Base-by-base conservation (phyloP, 2,329 filamentous ascomycete genomes). In the Neospermospora avenae region DNA sequence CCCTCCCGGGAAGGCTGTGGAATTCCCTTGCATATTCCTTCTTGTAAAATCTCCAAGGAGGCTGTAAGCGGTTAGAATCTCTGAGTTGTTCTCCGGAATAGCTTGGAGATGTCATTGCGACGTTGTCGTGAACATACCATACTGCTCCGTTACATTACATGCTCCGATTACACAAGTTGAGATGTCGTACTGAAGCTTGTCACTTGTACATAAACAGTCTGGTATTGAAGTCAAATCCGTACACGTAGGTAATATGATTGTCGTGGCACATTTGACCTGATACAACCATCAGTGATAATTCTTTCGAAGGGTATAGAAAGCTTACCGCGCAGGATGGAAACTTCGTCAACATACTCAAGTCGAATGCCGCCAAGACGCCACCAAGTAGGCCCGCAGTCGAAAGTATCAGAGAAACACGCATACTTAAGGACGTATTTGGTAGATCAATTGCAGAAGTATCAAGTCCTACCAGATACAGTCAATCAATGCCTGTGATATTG, bases 201-300 rank as follows among this genome's bases (percentile, higher is more conserved):
- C 41, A 46, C 61, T 65, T 24, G 34, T 58, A 48, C 65, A 67
- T 25, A 67, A 45, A 55, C 65, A 67, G 35, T 62, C 57, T 18
- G 37, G 53, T 11, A 61, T 31, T 35, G 61, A 45, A 10, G 57
- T 57, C 4, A 62, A 14, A 7, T 54, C 11, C 11, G 5, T 39
- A 31, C 62, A 63, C 5, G 46, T 25, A 44, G 56, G 53, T 4
- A 58, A 18, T 22, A 55, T 11, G 1, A 62, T 44, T 18, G 24
- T 34, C 44, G 45, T 45, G 6, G 52, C 34, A 20, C 51, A 56
- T n/a, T 49, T 18, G 35, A 51, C 6, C 53, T 49, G 31, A 24
- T 7, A 44, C 14, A n/a, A 3, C 10, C 6, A 22, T 61, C 20
- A 61, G 39, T 24, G 31, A 52, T 25, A 4, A 20, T 34, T 37